These are phyloP conservation scores for Plantago rigida DNA, from an alignment of 305 asterid genomes.

Conservation along the genomic window DNA sequence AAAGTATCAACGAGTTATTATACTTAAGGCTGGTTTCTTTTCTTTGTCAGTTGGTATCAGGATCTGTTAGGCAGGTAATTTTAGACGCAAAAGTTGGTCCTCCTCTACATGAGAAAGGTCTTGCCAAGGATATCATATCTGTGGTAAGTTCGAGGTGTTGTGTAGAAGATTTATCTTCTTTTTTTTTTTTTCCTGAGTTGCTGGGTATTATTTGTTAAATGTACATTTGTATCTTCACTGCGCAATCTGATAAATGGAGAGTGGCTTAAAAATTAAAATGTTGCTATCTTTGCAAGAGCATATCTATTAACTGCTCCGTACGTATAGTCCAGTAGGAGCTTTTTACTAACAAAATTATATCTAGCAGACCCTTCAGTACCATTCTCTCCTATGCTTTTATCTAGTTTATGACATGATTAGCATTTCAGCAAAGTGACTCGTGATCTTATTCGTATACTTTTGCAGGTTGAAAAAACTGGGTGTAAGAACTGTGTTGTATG, in stretches of 20 bases:
- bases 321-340: background rate
- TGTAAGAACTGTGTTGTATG: slow-evolving; percentile 78
- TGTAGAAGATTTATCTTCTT: slow-evolving; percentile 15
- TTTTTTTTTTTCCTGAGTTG: slow-evolving; percentile 18
- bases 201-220: background rate
- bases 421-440: background rate
- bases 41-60: slow-evolving; percentile 56
- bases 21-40: slow-evolving; percentile 28
- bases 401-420: slow-evolving; percentile 10
- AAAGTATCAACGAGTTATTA: slow-evolving; percentile 10
- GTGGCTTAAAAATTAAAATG: slow-evolving; percentile 4
- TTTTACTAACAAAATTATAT: background rate
- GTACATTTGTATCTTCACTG: background rate
- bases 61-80: slow-evolving; percentile 69
- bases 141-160: slow-evolving; percentile 44
- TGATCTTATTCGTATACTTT: slow-evolving; percentile 17
- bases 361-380: background rate
- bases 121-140: slow-evolving; percentile 71
- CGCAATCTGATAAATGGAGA: background rate
- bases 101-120: slow-evolving; percentile 64
- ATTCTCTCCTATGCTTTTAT: slow-evolving; percentile 8
- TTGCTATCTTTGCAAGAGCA: slow-evolving; percentile 8
- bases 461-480: slow-evolving; percentile 57
- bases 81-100: slow-evolving; percentile 93
- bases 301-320: background rate